These are phyloP conservation scores for Acacia crassicarpa DNA, from an alignment of 306 rosid species.

Conservation along the genomic window DNA sequence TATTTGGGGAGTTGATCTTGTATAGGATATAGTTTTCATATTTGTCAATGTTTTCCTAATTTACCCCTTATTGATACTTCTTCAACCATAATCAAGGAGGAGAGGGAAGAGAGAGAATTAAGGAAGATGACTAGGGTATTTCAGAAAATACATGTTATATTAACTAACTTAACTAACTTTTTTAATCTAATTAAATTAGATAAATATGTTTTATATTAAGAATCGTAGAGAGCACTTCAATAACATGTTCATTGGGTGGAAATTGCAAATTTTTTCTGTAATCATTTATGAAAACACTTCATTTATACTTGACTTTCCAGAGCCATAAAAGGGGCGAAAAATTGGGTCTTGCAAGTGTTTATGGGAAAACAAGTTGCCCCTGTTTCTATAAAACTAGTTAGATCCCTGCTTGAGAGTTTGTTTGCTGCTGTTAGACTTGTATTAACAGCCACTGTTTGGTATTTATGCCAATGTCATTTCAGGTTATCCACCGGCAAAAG, in stretches of 20 bases:
- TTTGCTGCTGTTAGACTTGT: neutral
- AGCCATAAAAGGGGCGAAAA: neutral
- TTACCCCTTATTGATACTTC: too few relatives aligned
- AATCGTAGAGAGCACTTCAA: neutral
- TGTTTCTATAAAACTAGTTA: neutral
- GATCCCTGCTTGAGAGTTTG: neutral
- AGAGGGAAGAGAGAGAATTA: too few relatives aligned
- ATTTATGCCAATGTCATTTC: neutral
- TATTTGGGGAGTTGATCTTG: too few relatives aligned
- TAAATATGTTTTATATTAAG: too few relatives aligned
- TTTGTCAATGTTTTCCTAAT: too few relatives aligned
- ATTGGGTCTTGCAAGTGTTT: neutral
- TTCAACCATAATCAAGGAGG: too few relatives aligned
- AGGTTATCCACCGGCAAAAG: slow-evolving; percentile 34
- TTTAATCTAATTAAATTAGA: too few relatives aligned
- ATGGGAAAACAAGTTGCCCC: neutral
- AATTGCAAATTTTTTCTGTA: neutral
- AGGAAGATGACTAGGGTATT: too few relatives aligned
- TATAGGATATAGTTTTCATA: too few relatives aligned
- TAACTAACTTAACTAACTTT: too few relatives aligned
- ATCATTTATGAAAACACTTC: neutral
- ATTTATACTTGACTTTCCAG: neutral
- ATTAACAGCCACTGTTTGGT: neutral
- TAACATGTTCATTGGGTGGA: neutral
- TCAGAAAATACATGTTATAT: too few relatives aligned